A percentile compares a stretch with the other conserved stretches of the same genome.
phyloP scores from a whole-genome alignment of 352 stramenopile species.

The Globisporangium orthogonon region DNA sequence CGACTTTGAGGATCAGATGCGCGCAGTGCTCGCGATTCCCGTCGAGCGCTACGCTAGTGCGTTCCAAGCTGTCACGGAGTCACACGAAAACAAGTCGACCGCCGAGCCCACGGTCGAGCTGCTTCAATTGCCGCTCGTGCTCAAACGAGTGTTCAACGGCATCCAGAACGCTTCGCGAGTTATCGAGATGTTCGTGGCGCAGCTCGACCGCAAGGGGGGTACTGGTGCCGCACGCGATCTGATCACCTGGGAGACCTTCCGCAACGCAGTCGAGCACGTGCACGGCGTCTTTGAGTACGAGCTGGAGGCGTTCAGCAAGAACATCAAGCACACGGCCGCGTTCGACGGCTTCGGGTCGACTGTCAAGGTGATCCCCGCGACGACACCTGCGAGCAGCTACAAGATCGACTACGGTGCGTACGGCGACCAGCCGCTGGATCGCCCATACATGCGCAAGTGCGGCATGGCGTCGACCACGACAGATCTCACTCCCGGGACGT shows the following conservation, averaged over 20 bases:
- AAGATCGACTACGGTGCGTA: constrained; percentile 69
- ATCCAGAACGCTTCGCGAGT: constrained; percentile 15
- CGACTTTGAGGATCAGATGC: constrained; percentile 41
- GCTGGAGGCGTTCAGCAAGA: constrained; percentile 15
- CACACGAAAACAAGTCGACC: constrained; percentile 24
- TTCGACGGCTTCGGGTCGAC: constrained; percentile 10
- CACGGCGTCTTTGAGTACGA: constrained; percentile 32
- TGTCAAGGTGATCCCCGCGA: constrained; percentile 42
- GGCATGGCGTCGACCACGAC: constrained; percentile 77
- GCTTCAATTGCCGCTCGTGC: constrained; percentile 33
- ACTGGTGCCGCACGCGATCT: constrained; percentile 23
- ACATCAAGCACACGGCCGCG: constrained; percentile 14
- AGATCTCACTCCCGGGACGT: constrained; percentile 65
- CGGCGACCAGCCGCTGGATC: constrained; percentile 45
- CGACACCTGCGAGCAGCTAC: constrained; percentile 62
- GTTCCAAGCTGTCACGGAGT: constrained; percentile 29
- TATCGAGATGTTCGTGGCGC: constrained; percentile 36
- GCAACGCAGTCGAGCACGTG: constrained; percentile 31
- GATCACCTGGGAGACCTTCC: constrained; percentile 51
- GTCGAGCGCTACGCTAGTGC: constrained; percentile 37
- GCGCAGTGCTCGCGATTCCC: constrained; percentile 22
- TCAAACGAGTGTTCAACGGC: constrained; percentile 34
- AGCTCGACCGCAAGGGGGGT: constrained; percentile 31
- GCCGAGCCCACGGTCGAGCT: constrained; percentile 36
- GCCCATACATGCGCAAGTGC: constrained; percentile 65